phyloP scores from a whole-genome alignment of 1,139 yeast species.

The Wickerhamomyces sp. region DNA sequence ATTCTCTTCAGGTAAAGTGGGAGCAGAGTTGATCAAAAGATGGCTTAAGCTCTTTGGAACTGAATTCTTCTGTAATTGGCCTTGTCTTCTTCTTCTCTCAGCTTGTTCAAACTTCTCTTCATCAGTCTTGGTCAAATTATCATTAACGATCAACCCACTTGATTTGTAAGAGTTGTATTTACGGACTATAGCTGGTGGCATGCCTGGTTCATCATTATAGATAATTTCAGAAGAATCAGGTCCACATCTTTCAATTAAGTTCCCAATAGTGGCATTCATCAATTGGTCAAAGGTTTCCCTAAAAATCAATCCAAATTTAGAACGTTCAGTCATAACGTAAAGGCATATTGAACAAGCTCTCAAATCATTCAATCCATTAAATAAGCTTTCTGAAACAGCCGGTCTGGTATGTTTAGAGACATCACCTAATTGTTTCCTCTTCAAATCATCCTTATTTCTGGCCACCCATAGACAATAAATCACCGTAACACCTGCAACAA shows the following conservation, averaged over 20 bases:
- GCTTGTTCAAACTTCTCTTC: conserved; percentile 41
- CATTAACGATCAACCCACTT: not conserved
- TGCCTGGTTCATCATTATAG: conserved; percentile 36
- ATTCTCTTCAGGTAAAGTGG: conserved; percentile 4
- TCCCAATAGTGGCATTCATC: conserved; percentile 53
- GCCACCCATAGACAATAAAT: conserved; percentile 59
- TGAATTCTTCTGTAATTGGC: conserved; percentile 40
- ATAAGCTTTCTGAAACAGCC: conserved; percentile 43
- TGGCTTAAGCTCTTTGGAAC: conserved; percentile 49
- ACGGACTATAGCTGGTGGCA: conserved; percentile 53
- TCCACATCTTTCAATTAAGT: conserved; percentile 49
- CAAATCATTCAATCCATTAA: conserved; percentile 50
- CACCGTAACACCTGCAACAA: conserved; percentile 58
- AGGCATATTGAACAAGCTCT: conserved; percentile 56
- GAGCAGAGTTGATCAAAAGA: conserved; percentile 31
- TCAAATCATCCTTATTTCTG: conserved; percentile 48
- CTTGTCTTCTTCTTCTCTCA: conserved; percentile 40
- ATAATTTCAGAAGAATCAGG: conserved; percentile 50
- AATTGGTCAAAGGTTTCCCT: conserved; percentile 60
- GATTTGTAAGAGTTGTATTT: conserved; percentile 18
- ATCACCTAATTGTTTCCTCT: conserved; percentile 43
- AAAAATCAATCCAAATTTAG: conserved; percentile 50
- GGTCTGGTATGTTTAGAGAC: conserved; percentile 51
- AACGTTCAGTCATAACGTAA: conserved; percentile 59
- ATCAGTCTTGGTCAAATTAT: conserved; percentile 27